Evolutionary conservation across 257 asterid genomes (phyloP), one percentile per base, ranked within the genome.

Genomic region (Capsicum baccatum): DNA sequence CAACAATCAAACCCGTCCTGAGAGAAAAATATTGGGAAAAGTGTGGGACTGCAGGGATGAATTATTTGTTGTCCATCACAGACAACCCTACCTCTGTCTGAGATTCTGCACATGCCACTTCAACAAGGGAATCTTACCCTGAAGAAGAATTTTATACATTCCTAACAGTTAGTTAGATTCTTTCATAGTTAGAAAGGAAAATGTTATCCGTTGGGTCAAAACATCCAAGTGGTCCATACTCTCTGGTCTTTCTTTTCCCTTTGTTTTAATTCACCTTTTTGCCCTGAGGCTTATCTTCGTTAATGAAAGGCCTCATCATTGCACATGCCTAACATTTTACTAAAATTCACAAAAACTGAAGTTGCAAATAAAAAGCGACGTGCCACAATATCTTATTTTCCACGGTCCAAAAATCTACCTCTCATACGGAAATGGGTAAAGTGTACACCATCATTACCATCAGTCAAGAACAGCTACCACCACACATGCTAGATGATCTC

Each of bases 31-130:
- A 79, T 87, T 78, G 71, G 89, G 87, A 81, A 80, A 60, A 89
- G 88, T 88, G 79, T 79, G 82, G 83, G 85, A 83, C 85, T 88
- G 85, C 84, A 92, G 91, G 85, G 92, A 87, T 80, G 84, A 83
- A 85, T 87, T 85, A 79, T 84, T 87, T 81, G 85, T 85, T 88
- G 90, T 84, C 92, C 90, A 47, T 86, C 26, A 80, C 84, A 91
- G 88, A 91, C 90, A 87, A 83, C 84, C 97, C 95, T 91, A 91
- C 97, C 93, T 92, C 91, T 67, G 50, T 85, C 89, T 83, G 85
- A 83, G 89, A 79, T 83, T 86, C 83, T 33, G 90, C 89, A 80
- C 62, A 79, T 79, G 83, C 81, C 85, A 80, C 92, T 87, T 88
- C 91, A 85, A 87, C 48, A 68, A 73, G 84, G 56, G 83, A 90